These are phyloP conservation scores for Saccharomycopsis hybrid DNA, from an alignment of 1,139 yeast species.

Conservation along the genomic window DNA sequence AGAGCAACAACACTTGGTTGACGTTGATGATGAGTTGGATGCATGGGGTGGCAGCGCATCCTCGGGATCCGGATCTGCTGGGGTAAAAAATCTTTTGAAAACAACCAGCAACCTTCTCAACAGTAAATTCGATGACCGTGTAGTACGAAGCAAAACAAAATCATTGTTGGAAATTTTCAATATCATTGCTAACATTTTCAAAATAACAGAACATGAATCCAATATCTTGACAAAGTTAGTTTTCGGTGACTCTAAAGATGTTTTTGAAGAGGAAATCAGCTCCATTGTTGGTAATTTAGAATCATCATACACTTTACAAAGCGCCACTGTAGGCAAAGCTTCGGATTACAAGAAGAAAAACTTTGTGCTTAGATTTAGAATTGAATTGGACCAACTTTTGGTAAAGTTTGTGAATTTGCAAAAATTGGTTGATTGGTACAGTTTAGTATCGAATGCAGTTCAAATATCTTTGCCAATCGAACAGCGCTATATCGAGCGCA, in stretches of 20 bases:
- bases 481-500: not conserved
- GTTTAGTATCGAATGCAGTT: not conserved
- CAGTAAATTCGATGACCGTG: slow-evolving; percentile 1
- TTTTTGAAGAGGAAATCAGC: no score
- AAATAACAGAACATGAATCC: not conserved
- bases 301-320: slow-evolving; percentile 10
- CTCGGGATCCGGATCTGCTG: not conserved
- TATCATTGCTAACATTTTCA: slow-evolving; percentile 1
- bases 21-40: not conserved
- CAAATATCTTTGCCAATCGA: slow-evolving; percentile 8
- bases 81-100: slow-evolving; percentile 1
- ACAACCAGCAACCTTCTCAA: not conserved
- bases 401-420: slow-evolving; percentile 8
- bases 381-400: slow-evolving; percentile 6
- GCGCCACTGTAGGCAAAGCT: slow-evolving; percentile 13
- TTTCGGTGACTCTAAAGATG: not conserved
- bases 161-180: slow-evolving; percentile 3
- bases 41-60: slow-evolving; percentile 6
- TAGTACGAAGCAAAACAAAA: not conserved
- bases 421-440: slow-evolving; percentile 7
- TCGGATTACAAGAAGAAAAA: slow-evolving; percentile 12
- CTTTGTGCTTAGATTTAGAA: slow-evolving; percentile 10
- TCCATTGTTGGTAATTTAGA: slow-evolving; percentile 2
- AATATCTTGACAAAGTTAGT: not conserved
- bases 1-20: not conserved